These are phyloP conservation scores for Globisporangium middletonii DNA, from an alignment of 352 stramenopile species.

Conservation along the genomic window DNA sequence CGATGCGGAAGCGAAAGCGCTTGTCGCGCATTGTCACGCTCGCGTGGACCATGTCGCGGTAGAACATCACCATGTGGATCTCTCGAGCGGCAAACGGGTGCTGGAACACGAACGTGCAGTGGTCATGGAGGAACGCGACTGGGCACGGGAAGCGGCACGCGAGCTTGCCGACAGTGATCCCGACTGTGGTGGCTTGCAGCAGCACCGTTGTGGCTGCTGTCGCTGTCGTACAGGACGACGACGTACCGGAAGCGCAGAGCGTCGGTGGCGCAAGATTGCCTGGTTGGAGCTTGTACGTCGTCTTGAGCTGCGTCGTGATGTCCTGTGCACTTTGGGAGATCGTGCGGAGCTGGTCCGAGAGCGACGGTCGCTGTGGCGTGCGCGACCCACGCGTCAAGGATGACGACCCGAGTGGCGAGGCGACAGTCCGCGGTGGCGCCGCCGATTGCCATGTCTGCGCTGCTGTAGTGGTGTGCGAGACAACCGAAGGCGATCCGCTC, in stretches of 20 bases:
- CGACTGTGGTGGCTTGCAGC: conserved; percentile 46
- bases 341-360: conserved; percentile 55
- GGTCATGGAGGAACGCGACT: conserved; percentile 37
- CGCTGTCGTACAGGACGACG: neutral
- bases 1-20: conserved; percentile 44
- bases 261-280: neutral
- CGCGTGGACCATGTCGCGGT: conserved; percentile 54
- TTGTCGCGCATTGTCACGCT: conserved; percentile 32
- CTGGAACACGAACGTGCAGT: conserved; percentile 65
- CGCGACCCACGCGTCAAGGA: neutral
- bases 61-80: conserved; percentile 73
- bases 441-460: neutral
- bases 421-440: neutral
- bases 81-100: conserved; percentile 64
- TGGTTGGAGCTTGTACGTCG: conserved; percentile 33
- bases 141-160: conserved; percentile 61
- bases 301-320: conserved; percentile 45
- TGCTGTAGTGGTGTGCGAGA: neutral
- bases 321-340: conserved; percentile 45
- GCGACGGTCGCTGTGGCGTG: conserved; percentile 28
- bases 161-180: conserved; percentile 43
- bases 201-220: neutral
- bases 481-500: neutral
- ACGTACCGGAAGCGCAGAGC: neutral
- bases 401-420: neutral